phyloP scores from a whole-genome alignment of 2,329 filamentous ascomycete genomes.

The Rutstroemia sp. region DNA sequence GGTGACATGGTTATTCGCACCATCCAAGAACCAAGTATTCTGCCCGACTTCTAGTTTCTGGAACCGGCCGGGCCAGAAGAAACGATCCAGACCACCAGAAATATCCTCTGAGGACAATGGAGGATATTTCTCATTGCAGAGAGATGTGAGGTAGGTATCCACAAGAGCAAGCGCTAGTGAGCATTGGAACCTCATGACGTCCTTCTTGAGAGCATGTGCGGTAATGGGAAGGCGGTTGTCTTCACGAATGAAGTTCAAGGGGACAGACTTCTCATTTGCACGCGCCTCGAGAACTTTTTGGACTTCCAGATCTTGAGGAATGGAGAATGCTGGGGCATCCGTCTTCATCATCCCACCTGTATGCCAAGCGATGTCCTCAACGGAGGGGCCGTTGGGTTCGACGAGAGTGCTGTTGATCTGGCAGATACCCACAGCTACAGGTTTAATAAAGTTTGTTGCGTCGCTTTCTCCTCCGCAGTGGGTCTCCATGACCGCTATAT shows the following conservation, averaged over 20 bases:
- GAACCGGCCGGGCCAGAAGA: slow-evolving; percentile 74
- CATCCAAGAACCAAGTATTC: slow-evolving; percentile 23
- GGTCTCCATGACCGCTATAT: slow-evolving; percentile 56
- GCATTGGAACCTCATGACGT: slow-evolving; percentile 51
- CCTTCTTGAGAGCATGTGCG: slow-evolving; percentile 34
- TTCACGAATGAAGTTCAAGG: slow-evolving; percentile 23
- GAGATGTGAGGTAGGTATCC: slow-evolving; percentile 31
- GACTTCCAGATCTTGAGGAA: slow-evolving; percentile 42
- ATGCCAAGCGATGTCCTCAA: slow-evolving; percentile 63
- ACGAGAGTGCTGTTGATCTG: slow-evolving; percentile 61
- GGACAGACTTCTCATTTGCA: slow-evolving; percentile 42
- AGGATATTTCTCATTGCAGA: slow-evolving; percentile 27
- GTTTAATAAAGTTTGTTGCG: slow-evolving; percentile 53
- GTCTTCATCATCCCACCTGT: slow-evolving; percentile 63
- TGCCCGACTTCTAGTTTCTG: slow-evolving; percentile 44
- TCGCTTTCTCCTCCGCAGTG: slow-evolving; percentile 60
- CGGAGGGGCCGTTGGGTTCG: slow-evolving; percentile 48
- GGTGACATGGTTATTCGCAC: slow-evolving; percentile 54
- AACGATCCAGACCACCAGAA: slow-evolving; percentile 57
- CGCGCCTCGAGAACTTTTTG: slow-evolving; percentile 39
- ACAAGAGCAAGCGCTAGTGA: slow-evolving; percentile 43
- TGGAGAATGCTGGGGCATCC: slow-evolving; percentile 50
- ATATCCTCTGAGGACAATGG: slow-evolving; percentile 52
- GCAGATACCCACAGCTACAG: slow-evolving; percentile 51
- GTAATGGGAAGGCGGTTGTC: slow-evolving; percentile 15